phyloP scores from a whole-genome alignment of 768 basidiomycete genomes.

The Serendipita sp. region DNA sequence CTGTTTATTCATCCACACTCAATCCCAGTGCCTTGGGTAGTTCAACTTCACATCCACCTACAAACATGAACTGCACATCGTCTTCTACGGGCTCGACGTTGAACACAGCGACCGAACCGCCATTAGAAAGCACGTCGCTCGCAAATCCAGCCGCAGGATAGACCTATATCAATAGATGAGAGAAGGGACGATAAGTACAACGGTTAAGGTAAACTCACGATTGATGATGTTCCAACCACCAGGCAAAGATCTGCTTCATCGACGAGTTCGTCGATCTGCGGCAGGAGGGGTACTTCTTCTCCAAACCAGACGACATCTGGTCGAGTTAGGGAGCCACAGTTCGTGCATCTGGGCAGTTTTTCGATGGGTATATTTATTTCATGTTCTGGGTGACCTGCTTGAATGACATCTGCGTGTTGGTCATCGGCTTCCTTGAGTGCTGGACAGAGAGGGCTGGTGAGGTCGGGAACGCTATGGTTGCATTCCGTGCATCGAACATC shows the following conservation, averaged over 20 bases:
- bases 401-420: conserved; percentile 19
- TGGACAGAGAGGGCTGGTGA: conserved; percentile 29
- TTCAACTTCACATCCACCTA: background rate
- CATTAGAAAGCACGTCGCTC: conserved; percentile 7
- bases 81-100: conserved; percentile 13
- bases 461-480: conserved; percentile 25
- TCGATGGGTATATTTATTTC: conserved; percentile 18
- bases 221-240: conserved; percentile 40
- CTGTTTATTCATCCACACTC: background rate
- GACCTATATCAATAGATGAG: conserved; percentile 9
- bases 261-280: conserved; percentile 27
- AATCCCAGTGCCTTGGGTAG: background rate
- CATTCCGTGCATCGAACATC: conserved; percentile 39
- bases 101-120: conserved; percentile 16
- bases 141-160: conserved; percentile 16
- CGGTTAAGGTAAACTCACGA: conserved; percentile 17
- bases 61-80: background rate
- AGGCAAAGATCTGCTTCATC: conserved; percentile 34
- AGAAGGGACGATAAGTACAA: background rate
- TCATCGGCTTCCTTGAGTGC: conserved; percentile 30
- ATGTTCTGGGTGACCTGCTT: conserved; percentile 19
- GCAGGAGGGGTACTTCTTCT: conserved; percentile 27
- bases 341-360: conserved; percentile 22
- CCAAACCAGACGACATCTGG: conserved; percentile 49
- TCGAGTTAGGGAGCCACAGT: conserved; percentile 28